phyloP scores from a whole-genome alignment of 805 yeast species.

The Lipomyces yamadae region DNA sequence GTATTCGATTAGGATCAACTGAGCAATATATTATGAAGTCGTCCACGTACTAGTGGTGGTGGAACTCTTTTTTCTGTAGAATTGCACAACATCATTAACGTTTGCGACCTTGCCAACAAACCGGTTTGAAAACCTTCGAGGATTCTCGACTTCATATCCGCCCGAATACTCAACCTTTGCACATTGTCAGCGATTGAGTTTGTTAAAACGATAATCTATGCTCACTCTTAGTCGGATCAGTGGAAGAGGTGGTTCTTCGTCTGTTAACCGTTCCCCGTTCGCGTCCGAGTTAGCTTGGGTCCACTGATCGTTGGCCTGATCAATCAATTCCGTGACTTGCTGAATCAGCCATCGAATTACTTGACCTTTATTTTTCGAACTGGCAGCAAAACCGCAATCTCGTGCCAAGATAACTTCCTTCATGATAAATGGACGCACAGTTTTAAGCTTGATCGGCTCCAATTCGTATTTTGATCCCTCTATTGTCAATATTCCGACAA shows the following conservation, averaged over 20 bases:
- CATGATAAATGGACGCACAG: conserved; percentile 85
- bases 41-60: conserved; percentile 25
- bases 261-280: conserved; percentile 42
- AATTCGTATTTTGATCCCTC: conserved; percentile 60
- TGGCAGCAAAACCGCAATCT: conserved; percentile 62
- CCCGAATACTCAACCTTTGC: conserved; percentile 69
- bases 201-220: background rate
- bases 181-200: conserved; percentile 41
- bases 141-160: conserved; percentile 89
- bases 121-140: conserved; percentile 83
- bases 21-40: conserved; percentile 13
- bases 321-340: conserved; percentile 71
- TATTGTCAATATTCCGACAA: conserved; percentile 69
- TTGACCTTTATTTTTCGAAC: conserved; percentile 61
- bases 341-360: conserved; percentile 63
- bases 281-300: conserved; percentile 43
- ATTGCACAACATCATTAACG: conserved; percentile 79
- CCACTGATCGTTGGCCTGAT: conserved; percentile 60
- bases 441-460: conserved; percentile 65
- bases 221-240: conserved; percentile 69
- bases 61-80: conserved; percentile 57
- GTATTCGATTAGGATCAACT: background rate
- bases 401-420: conserved; percentile 61
- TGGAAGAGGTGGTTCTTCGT: conserved; percentile 69
- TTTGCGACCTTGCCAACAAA: conserved; percentile 93